These are phyloP conservation scores for Scheffersomyces illinoinensis DNA, from an alignment of 1,139 yeast genomes.

Conservation along the genomic window DNA sequence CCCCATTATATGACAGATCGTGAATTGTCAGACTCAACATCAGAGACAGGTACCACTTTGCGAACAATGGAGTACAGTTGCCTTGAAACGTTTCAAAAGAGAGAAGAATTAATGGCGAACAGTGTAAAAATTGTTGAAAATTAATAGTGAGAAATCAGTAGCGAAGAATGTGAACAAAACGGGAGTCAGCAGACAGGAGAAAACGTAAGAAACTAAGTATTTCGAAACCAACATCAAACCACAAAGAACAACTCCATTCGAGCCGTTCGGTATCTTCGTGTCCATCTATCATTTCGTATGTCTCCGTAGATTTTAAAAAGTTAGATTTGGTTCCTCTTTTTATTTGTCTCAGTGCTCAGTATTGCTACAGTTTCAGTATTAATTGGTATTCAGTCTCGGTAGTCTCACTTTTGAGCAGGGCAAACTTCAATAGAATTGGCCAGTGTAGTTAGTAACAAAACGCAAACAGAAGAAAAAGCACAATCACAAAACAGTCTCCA, in stretches of 20 bases:
- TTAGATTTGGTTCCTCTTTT: too few species aligned
- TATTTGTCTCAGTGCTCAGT: too few species aligned
- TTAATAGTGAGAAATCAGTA: background rate
- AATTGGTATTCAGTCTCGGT: background rate
- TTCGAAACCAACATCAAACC: background rate
- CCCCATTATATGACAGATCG: background rate
- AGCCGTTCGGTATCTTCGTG: background rate
- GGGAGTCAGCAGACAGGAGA: background rate
- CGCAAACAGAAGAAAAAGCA: background rate
- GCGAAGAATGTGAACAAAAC: background rate
- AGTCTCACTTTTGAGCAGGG: background rate
- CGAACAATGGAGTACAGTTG: background rate
- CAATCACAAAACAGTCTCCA: background rate
- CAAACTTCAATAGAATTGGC: background rate
- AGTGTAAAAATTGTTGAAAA: background rate
- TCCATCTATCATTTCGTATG: background rate
- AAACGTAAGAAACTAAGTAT: background rate
- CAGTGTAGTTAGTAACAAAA: background rate
- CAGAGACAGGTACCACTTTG: background rate
- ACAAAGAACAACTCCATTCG: background rate
- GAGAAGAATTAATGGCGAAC: background rate
- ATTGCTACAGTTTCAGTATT: too few species aligned
- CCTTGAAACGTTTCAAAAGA: background rate
- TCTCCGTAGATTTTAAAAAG: background rate
- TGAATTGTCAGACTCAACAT: background rate